Evolutionary conservation across 345 rosid genomes (phyloP).

Genomic region (Passiflora organensis): DNA sequence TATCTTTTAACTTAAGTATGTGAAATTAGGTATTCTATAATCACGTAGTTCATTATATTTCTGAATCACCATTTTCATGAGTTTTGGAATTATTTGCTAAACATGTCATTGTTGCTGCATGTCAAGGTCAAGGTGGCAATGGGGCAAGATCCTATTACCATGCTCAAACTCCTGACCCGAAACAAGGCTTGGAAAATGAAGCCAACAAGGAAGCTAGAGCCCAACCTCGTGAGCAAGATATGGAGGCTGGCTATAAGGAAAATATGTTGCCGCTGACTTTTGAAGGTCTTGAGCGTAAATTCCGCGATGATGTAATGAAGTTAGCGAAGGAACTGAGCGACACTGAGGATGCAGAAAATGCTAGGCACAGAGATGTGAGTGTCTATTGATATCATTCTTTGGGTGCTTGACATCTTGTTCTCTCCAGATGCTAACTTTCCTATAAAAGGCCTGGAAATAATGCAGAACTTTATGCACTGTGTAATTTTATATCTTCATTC

Average conservation of each 20-base stretch:
- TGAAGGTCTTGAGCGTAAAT: constrained; percentile 23
- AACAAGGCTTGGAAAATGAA: constrained; percentile 6
- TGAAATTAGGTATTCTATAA: too few species aligned
- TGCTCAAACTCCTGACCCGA: not conserved
- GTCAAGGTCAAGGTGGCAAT: constrained; percentile 10
- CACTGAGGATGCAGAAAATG: constrained; percentile 21
- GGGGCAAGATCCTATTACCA: constrained; percentile 12
- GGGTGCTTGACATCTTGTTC: too few species aligned
- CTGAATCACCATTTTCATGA: too few species aligned
- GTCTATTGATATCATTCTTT: not conserved
- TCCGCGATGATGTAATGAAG: constrained; percentile 15
- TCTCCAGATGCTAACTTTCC: not conserved
- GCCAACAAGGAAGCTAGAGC: constrained; percentile 11
- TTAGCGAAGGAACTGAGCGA: constrained; percentile 19
- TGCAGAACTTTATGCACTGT: not conserved
- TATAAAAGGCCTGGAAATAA: not conserved
- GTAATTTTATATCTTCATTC: too few species aligned
- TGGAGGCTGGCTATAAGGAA: constrained; percentile 22
- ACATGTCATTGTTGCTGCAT: not conserved
- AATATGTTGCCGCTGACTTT: constrained; percentile 9
- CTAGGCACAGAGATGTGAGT: constrained; percentile 23
- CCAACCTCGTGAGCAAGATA: constrained; percentile 16
- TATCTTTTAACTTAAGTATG: too few species aligned
- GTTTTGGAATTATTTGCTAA: too few species aligned
- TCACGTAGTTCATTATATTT: too few species aligned